Conservation (phyloP, 306 rosid genomes). For the Rosa rugosa region DNA sequence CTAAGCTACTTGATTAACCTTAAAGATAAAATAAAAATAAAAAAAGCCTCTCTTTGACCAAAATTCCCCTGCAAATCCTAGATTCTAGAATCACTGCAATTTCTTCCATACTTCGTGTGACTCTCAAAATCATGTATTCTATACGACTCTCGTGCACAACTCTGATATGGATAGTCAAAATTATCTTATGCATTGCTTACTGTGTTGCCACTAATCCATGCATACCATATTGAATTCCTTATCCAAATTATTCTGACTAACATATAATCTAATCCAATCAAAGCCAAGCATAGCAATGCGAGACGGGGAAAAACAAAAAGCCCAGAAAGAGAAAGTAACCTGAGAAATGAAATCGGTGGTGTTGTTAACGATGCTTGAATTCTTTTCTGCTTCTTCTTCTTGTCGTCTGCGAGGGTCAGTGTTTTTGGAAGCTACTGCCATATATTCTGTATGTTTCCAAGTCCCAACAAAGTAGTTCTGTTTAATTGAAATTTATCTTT, state of each 20-base stretch:
- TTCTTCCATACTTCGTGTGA: not conserved
- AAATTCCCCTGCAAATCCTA: too few species aligned
- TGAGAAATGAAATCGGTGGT: conserved; percentile 23
- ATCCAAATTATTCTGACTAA: not conserved
- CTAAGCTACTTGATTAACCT: too few species aligned
- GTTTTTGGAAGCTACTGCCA: conserved; percentile 2
- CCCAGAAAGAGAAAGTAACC: conserved; percentile 22
- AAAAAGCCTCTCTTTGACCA: too few species aligned
- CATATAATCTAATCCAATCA: not conserved
- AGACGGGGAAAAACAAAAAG: not conserved
- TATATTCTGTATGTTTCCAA: not conserved
- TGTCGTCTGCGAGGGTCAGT: conserved; percentile 38
- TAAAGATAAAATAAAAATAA: too few species aligned
- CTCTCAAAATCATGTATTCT: too few species aligned
- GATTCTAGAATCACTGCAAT: not conserved
- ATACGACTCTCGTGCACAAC: not conserved
- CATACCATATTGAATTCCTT: too few species aligned
- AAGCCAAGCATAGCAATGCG: not conserved
- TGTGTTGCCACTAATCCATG: too few species aligned
- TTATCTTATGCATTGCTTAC: too few species aligned
- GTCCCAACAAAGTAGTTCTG: not conserved
- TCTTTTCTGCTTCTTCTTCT: conserved; percentile 21
- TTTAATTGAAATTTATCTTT: not conserved
- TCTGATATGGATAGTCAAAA: too few species aligned
- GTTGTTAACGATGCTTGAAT: not conserved